phyloP scores from a whole-genome alignment of 192 early-diverging fungal genomes.

The Coemansia sp. region DNA sequence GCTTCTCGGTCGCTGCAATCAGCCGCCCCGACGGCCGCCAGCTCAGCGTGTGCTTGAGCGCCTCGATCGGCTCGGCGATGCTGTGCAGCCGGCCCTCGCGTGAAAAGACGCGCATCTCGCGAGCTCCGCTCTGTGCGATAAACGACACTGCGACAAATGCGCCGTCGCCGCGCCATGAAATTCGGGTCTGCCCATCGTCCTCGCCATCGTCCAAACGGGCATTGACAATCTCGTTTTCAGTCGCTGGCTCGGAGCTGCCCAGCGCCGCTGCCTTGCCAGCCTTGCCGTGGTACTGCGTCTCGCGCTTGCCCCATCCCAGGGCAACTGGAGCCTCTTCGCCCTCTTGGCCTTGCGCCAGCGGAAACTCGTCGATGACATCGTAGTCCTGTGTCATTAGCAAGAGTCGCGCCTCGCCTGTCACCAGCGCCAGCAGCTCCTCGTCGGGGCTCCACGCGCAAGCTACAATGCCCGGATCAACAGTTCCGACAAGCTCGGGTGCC shows the following conservation, averaged over 20 bases:
- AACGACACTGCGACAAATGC: constrained; percentile 79
- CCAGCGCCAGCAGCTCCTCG: constrained; percentile 78
- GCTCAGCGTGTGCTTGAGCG: constrained; percentile 74
- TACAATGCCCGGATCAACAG: constrained; percentile 36
- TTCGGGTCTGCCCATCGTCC: constrained; percentile 64
- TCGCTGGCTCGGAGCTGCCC: constrained; percentile 38
- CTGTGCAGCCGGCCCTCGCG: constrained; percentile 86
- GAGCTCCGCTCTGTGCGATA: constrained; percentile 57
- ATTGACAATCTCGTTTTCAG: constrained; percentile 43
- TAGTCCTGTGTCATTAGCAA: constrained; percentile 91
- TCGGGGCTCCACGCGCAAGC: constrained; percentile 83
- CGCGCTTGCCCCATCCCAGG: constrained; percentile 97
- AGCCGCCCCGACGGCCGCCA: constrained; percentile 90
- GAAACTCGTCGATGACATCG: constrained; percentile 85
- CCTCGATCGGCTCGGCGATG: constrained; percentile 76
- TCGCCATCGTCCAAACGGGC: constrained; percentile 64
- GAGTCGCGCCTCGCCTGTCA: constrained; percentile 65
- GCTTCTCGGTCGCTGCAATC: constrained; percentile 77
- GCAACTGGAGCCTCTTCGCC: constrained; percentile 75
- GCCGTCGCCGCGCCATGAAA: constrained; percentile 94
- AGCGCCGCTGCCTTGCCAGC: constrained; percentile 58
- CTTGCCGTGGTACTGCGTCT: constrained; percentile 97
- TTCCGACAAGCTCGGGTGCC: constrained; percentile 24
- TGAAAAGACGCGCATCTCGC: constrained; percentile 70
- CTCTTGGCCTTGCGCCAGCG: constrained; percentile 66